phyloP scores from a whole-genome alignment of 345 rosid genomes.

The Euphorbia peplus region DNA sequence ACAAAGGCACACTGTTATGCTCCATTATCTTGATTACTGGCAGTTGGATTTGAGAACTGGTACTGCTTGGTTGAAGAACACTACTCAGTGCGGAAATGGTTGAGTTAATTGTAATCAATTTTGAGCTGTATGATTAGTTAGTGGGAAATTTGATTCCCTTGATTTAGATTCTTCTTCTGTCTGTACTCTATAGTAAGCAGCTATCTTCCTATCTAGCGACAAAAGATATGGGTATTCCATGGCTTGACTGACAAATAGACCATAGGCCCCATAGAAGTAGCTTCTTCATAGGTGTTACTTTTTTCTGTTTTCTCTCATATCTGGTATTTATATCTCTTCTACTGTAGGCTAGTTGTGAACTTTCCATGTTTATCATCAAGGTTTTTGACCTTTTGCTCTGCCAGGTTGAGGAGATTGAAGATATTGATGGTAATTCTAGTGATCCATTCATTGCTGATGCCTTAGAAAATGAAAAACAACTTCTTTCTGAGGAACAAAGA shows the following conservation, averaged over 20 bases:
- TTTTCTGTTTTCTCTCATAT: background rate
- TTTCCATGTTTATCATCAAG: constrained; percentile 8
- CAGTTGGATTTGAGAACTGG: background rate
- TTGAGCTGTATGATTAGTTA: background rate
- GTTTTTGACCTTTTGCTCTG: constrained; percentile 8
- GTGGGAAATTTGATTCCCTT: background rate
- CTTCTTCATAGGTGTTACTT: background rate
- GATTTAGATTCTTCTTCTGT: background rate
- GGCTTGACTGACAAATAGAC: background rate
- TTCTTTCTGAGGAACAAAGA: constrained; percentile 78
- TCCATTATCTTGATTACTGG: background rate
- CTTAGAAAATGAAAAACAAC: constrained; percentile 71
- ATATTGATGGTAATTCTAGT: constrained; percentile 57
- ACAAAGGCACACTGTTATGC: background rate
- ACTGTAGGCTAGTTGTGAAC: background rate
- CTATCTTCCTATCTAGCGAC: background rate
- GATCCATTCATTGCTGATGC: constrained; percentile 88
- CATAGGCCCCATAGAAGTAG: background rate
- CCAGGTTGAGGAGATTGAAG: constrained; percentile 98
- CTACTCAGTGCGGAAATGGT: background rate
- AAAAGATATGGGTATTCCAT: background rate
- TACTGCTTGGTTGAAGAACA: background rate
- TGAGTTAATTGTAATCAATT: background rate
- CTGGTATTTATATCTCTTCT: background rate
- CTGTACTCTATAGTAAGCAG: background rate